phyloP scores from a whole-genome alignment of 768 basidiomycete genomes.

The Candolleomyces efflorescens region DNA sequence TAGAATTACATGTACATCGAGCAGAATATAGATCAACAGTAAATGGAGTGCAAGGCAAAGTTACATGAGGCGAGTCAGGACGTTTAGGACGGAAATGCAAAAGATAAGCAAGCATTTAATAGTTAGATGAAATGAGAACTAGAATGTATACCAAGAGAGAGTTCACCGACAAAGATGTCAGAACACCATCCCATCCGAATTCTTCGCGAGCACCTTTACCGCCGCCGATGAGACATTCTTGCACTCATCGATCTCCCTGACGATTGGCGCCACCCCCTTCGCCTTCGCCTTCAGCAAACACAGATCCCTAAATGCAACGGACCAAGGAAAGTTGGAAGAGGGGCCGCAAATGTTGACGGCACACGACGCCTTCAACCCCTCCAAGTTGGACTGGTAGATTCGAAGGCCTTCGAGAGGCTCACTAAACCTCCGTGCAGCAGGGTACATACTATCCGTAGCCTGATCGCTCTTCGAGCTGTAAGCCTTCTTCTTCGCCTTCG shows the following conservation, averaged over 20 bases:
- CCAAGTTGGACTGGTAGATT: constrained; percentile 25
- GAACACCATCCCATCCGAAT: background rate
- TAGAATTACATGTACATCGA: no score
- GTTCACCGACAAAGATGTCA: background rate
- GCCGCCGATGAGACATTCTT: constrained; percentile 27
- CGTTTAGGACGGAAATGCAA: no score
- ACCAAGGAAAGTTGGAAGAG: constrained; percentile 39
- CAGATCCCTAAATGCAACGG: constrained; percentile 48
- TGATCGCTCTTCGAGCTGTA: constrained; percentile 3
- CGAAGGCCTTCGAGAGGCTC: constrained; percentile 21
- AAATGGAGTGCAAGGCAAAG: no score
- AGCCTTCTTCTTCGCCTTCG: no score
- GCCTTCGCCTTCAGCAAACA: constrained; percentile 54
- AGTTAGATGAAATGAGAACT: no score
- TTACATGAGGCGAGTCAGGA: no score
- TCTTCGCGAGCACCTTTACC: constrained; percentile 19
- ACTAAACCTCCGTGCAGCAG: constrained; percentile 12
- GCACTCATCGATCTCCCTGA: constrained; percentile 36
- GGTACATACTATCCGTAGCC: constrained; percentile 21
- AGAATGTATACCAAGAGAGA: background rate
- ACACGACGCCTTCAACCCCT: constrained; percentile 54
- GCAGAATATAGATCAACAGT: no score
- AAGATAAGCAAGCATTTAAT: no score
- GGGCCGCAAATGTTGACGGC: constrained; percentile 30
- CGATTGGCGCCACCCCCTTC: constrained; percentile 28